These are phyloP conservation scores for Talaromyces liani DNA, from an alignment of 495 filamentous ascomycete genomes.

Conservation along the genomic window DNA sequence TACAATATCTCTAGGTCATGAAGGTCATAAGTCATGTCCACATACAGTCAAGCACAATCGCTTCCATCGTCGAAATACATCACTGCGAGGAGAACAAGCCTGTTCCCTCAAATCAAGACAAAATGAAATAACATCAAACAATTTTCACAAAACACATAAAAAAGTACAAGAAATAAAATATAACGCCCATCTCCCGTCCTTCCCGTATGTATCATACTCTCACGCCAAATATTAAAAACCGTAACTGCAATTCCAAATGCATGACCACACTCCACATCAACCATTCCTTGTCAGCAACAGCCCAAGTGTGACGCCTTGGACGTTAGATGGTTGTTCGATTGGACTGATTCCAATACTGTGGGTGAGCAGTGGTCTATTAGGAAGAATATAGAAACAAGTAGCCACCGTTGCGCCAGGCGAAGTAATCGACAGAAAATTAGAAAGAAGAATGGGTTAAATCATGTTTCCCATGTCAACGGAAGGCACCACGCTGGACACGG, in stretches of 20 bases:
- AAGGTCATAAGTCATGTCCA: slow-evolving; percentile 9
- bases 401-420: slow-evolving; percentile 5
- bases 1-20: slow-evolving; percentile 5
- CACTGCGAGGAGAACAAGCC: not conserved
- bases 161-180: not conserved
- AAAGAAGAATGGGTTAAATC: slow-evolving; percentile 32
- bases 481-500: slow-evolving; percentile 38
- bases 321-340: not conserved
- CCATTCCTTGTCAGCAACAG: not conserved
- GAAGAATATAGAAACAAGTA: slow-evolving; percentile 6
- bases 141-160: not conserved
- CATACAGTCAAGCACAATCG: slow-evolving; percentile 6
- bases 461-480: slow-evolving; percentile 44
- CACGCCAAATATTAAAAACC: not conserved
- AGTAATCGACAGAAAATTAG: slow-evolving; percentile 10
- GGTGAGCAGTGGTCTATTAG: not conserved
- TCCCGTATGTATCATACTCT: not conserved
- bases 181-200: not conserved
- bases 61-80: not conserved
- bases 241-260: not conserved
- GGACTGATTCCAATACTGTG: not conserved
- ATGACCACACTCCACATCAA: not conserved
- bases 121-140: not conserved
- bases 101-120: not conserved
- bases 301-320: slow-evolving; percentile 9